These are phyloP conservation scores for Acacia concinna DNA, from an alignment of 331 rosid species.

Conservation along the genomic window DNA sequence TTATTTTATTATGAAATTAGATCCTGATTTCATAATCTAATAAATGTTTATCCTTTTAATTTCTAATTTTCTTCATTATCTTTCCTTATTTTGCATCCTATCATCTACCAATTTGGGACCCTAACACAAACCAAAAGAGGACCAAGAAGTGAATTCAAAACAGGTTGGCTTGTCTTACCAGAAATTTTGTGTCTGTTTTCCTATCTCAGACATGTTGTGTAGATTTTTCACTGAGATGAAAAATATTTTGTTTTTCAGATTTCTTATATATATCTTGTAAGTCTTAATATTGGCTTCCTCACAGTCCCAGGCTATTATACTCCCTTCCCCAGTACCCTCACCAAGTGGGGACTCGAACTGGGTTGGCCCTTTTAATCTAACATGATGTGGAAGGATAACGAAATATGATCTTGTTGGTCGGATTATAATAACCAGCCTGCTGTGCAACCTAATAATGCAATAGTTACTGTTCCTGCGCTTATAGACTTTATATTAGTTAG, in stretches of 20 bases:
- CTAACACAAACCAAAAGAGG: conserved; percentile 79
- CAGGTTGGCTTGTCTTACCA: conserved; percentile 50
- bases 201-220: conserved; percentile 16
- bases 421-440: neutral
- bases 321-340: no score
- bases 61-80: no score
- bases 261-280: conserved; percentile 10
- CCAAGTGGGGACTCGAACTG: no score
- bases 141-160: conserved; percentile 83
- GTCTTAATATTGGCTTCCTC: conserved; percentile 2
- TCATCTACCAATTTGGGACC: no score
- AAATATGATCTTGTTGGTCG: neutral
- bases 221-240: conserved; percentile 18
- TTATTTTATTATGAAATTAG: no score
- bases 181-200: conserved; percentile 16
- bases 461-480: neutral
- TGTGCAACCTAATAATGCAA: conserved; percentile 6
- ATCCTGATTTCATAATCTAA: no score
- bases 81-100: no score
- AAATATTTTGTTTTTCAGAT: conserved; percentile 22
- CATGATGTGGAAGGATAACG: neutral
- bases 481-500: neutral
- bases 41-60: no score
- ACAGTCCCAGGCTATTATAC: conserved; percentile 14
- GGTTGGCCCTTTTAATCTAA: neutral